Evolutionary conservation across 768 basidiomycete species (phyloP).

Genomic region (Imleria badia): DNA sequence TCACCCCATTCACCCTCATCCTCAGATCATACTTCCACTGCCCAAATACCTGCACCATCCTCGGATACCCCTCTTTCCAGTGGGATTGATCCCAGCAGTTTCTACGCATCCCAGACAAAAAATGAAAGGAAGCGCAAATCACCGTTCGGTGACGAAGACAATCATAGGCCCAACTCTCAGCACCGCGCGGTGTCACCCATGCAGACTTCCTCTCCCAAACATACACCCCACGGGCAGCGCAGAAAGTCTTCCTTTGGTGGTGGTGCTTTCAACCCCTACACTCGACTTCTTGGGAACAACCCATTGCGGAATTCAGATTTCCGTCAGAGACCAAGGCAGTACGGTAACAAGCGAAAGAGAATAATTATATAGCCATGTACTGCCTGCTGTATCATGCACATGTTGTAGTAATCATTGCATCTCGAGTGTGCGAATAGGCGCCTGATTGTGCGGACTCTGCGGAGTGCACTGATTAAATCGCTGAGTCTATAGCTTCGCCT

Average conservation of each 20-base stretch:
- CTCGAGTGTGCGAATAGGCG: not conserved
- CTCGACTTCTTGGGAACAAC: slow-evolving; percentile 35
- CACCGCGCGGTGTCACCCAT: slow-evolving; percentile 20
- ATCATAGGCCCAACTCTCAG: slow-evolving; percentile 19
- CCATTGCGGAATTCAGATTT: slow-evolving; percentile 30
- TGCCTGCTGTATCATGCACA: slow-evolving; percentile 9
- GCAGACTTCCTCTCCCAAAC: slow-evolving; percentile 26
- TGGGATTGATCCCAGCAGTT: slow-evolving; percentile 35
- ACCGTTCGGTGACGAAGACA: slow-evolving; percentile 32
- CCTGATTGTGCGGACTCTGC: not conserved
- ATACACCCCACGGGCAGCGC: slow-evolving; percentile 18
- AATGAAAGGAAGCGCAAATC: slow-evolving; percentile 44
- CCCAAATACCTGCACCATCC: slow-evolving; percentile 18
- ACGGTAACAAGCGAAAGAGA: slow-evolving; percentile 34
- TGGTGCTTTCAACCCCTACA: slow-evolving; percentile 35
- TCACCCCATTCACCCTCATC: slow-evolving; percentile 33
- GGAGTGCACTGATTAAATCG: not conserved
- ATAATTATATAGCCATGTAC: slow-evolving; percentile 36
- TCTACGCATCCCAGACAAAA: slow-evolving; percentile 35
- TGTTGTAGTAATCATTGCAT: slow-evolving; percentile 5
- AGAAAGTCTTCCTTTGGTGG: slow-evolving; percentile 33
- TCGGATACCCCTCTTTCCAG: slow-evolving; percentile 20
- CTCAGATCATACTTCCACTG: slow-evolving; percentile 27
- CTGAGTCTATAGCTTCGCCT: slow-evolving; percentile 48
- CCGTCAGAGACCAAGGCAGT: slow-evolving; percentile 25